phyloP scores from a whole-genome alignment of 768 basidiomycete genomes.

The Peribolospora kevripleyi region DNA sequence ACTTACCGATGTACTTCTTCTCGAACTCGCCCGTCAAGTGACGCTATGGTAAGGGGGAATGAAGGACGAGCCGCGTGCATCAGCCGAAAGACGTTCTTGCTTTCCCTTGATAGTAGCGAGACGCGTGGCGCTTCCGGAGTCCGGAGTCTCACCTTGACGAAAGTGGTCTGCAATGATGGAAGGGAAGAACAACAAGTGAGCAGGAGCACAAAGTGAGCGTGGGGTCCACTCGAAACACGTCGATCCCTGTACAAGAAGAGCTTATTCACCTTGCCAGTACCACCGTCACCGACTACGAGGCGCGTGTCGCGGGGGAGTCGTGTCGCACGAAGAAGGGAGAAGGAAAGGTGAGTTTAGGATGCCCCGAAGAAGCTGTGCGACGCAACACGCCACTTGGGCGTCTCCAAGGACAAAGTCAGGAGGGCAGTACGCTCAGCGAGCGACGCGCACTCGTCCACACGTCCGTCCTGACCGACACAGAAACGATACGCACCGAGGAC shows the following conservation, averaged over 20 bases:
- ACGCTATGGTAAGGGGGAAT: conserved; percentile 29
- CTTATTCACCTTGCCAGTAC: conserved; percentile 40
- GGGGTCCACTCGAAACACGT: not conserved
- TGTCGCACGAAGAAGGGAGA: conserved; percentile 6
- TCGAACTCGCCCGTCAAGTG: conserved; percentile 99
- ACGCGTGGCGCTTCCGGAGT: too few species aligned
- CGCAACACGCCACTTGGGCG: too few species aligned
- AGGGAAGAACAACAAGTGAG: too few species aligned
- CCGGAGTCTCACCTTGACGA: conserved; percentile 54
- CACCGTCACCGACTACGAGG: conserved; percentile 65
- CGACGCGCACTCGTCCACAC: not conserved
- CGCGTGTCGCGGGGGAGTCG: not conserved
- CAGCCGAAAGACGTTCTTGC: too few species aligned
- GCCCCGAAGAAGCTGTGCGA: not conserved
- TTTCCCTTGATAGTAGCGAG: too few species aligned
- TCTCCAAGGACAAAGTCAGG: too few species aligned
- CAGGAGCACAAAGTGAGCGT: too few species aligned
- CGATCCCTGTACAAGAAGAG: not conserved
- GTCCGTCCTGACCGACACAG: not conserved
- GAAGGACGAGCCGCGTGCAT: too few species aligned
- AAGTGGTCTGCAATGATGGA: conserved; percentile 42
- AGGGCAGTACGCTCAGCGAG: too few species aligned
- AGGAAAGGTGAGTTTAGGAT: not conserved
- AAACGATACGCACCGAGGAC: conserved; percentile 54
- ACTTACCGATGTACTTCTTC: conserved; percentile 42